Base-by-base conservation (phyloP, 2,329 filamentous ascomycete species). In the Pseudocercospora vitis region DNA sequence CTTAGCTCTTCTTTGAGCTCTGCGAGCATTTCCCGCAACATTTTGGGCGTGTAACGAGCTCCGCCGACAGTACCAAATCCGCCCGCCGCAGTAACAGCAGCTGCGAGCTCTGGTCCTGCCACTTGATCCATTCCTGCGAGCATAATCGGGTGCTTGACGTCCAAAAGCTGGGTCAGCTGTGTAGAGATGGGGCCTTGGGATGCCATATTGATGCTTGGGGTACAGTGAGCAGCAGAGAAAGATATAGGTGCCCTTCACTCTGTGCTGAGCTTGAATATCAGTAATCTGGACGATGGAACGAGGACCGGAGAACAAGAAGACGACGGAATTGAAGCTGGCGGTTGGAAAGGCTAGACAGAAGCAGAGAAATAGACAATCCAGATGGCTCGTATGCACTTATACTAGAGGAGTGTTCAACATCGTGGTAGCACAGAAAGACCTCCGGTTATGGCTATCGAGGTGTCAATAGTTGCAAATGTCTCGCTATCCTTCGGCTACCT, bases 61-160 rank as follows among this genome's bases (percentile, higher is more conserved):
- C 92, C 92, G 63, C 92, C 92, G 65, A 97, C 91, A 66, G 96
- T 92, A 76, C 92, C 92, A 56, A 97, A 80, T 68, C 92, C 92
- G 63, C 92, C 94, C 50, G 94, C 92, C 74, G 96, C 96, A 64
- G 91, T 94, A 65, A 97, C 92, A 33, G 92, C 94, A 29, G 94
- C 92, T 48, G 92, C 94, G 66, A 97, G 85, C 80, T 90, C 94
- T 52, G 92, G 92, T 42, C 94, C 94, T 56, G 92, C 92, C 50
- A 92, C 92, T 61, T 97, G 92, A 80, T 97, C 96, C 92, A 97
- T 97, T 72, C 92, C 94, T 66, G 92, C 92, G 58, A 97, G 85
- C 68, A 97, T 78, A 69, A 97, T 80, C 52, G 92, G 92, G 76
- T 97, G 92, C 73, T 95, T 88, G 81, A 97, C 96, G 79, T 89